These are phyloP conservation scores for Mediolabrus comicus DNA, from an alignment of 108 stramenopile genomes.

Conservation along the genomic window DNA sequence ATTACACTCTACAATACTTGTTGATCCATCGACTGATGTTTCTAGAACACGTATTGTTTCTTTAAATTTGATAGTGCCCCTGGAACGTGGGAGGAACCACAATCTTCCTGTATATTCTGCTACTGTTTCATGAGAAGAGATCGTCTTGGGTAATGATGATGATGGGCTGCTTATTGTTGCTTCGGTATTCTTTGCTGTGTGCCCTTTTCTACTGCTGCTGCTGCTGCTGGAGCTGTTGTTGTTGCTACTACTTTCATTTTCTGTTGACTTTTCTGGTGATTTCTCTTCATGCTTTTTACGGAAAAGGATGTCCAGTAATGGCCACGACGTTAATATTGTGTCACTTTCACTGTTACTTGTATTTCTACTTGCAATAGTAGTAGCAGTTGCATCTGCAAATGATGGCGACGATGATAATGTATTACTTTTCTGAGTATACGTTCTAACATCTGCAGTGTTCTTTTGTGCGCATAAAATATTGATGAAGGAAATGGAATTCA, in stretches of 20 bases:
- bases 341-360: background rate
- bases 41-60: slow-evolving; percentile 28
- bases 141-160: background rate
- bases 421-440: slow-evolving; percentile 25
- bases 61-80: slow-evolving; percentile 14
- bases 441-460: slow-evolving; percentile 17
- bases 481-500: slow-evolving; percentile 33
- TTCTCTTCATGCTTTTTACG: background rate
- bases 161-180: too few species aligned
- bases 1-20: slow-evolving; percentile 29
- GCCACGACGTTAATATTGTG: background rate
- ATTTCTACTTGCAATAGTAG: background rate
- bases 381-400: background rate
- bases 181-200: background rate
- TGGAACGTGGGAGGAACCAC: slow-evolving; percentile 25
- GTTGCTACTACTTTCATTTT: background rate
- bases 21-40: slow-evolving; percentile 15
- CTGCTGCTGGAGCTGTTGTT: background rate
- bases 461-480: slow-evolving; percentile 13
- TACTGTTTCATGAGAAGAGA: slow-evolving; percentile 19
- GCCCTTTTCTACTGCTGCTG: too few species aligned
- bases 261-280: background rate
- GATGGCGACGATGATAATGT: background rate
- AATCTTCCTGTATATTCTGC: slow-evolving; percentile 26
- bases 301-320: background rate